Evolutionary conservation across 495 filamentous ascomycete species (phyloP).

Genomic region (Neurospora terricola): DNA sequence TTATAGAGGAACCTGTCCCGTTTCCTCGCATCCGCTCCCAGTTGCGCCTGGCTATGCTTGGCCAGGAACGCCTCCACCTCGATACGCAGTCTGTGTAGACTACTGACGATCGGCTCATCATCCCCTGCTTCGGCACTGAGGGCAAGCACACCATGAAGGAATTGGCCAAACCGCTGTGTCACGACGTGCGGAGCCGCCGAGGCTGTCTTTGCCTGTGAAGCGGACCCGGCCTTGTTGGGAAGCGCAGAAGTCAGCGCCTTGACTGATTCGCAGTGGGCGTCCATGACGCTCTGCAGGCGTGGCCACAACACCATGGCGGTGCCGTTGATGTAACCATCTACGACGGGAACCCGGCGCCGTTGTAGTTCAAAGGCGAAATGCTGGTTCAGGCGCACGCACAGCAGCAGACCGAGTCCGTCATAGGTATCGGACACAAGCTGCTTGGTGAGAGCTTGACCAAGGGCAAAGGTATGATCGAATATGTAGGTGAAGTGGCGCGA

Average conservation of each 20-base stretch:
- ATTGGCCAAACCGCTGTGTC: conserved; percentile 85
- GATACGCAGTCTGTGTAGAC: conserved; percentile 59
- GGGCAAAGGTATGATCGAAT: conserved; percentile 72
- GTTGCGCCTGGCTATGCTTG: conserved; percentile 49
- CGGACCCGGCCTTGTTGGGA: conserved; percentile 34
- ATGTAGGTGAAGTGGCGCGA: conserved; percentile 63
- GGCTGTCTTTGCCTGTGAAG: conserved; percentile 48
- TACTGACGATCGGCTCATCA: conserved; percentile 81
- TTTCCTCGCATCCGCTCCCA: conserved; percentile 62
- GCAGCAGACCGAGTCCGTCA: conserved; percentile 76
- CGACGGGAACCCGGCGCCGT: conserved; percentile 76
- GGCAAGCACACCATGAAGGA: conserved; percentile 72
- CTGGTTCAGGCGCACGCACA: conserved; percentile 91
- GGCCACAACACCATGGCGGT: conserved; percentile 96
- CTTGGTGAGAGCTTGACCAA: conserved; percentile 70
- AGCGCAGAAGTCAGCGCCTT: conserved; percentile 47
- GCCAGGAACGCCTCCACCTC: conserved; percentile 73
- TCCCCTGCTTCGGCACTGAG: conserved; percentile 82
- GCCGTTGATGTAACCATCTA: conserved; percentile 86
- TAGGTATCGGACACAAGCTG: conserved; percentile 63
- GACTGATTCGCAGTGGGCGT: conserved; percentile 81
- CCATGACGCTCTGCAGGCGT: conserved; percentile 86
- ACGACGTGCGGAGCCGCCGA: conserved; percentile 84
- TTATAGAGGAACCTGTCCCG: conserved; percentile 83
- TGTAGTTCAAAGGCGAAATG: conserved; percentile 88